Percentiles rank a stretch among this genome's conserved stretches.
phyloP scores from a whole-genome alignment of 768 basidiomycete species.

The Leucosporidium scottii region DNA sequence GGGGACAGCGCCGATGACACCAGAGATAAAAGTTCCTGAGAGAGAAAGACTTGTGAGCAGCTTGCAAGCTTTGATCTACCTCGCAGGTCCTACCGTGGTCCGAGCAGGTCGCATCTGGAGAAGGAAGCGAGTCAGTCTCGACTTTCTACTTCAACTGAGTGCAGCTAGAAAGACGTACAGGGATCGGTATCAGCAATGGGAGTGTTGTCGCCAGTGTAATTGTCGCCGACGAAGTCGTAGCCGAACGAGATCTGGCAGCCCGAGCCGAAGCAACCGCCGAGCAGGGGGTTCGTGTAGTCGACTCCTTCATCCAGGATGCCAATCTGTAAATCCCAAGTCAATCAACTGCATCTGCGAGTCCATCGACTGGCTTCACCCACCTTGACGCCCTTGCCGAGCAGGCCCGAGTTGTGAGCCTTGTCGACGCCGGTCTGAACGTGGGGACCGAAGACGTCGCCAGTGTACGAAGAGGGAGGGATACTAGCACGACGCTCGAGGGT shows the following conservation, averaged over 20 bases:
- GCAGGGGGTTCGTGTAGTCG: slow-evolving; percentile 18
- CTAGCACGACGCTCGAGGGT: no score
- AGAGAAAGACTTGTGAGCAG: no score
- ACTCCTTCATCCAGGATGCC: slow-evolving; percentile 51
- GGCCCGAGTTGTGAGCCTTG: slow-evolving; percentile 57
- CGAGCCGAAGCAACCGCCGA: slow-evolving; percentile 42
- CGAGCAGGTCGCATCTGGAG: no score
- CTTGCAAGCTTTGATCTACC: no score
- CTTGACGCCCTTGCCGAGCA: slow-evolving; percentile 46
- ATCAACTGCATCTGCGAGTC: no score
- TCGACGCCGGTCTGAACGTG: slow-evolving; percentile 50
- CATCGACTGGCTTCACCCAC: no score
- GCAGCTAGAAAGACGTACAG: background rate
- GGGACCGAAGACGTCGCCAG: slow-evolving; percentile 20
- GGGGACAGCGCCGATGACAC: slow-evolving; percentile 14
- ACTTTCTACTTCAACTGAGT: no score
- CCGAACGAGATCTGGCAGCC: slow-evolving; percentile 43
- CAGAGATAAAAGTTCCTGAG: background rate
- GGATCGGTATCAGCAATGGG: slow-evolving; percentile 52
- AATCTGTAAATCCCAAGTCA: no score
- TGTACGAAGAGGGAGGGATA: background rate
- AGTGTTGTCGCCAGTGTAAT: slow-evolving; percentile 47
- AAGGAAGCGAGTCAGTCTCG: no score
- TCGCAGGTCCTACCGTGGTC: no score
- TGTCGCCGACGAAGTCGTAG: slow-evolving; percentile 40